phyloP scores from a whole-genome alignment of 148 eudicot genomes.

The Rhododendron williamsianum region DNA sequence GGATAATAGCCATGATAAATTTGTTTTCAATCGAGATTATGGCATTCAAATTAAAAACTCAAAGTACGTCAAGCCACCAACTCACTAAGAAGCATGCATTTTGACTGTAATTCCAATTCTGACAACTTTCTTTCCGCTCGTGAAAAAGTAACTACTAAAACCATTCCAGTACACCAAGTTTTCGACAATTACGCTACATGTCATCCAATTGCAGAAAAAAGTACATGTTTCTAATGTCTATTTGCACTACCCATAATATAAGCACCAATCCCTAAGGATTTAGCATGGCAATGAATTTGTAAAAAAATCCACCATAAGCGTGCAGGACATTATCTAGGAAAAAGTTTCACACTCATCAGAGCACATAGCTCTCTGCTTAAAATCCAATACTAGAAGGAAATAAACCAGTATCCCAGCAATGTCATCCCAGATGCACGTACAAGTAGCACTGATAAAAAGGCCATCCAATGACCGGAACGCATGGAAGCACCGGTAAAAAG shows the following conservation, averaged over 20 bases:
- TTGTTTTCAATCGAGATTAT: background rate
- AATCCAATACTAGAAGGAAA: background rate
- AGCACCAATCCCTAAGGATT: background rate
- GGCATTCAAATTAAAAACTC: background rate
- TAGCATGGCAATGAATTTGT: background rate
- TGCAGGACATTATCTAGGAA: background rate
- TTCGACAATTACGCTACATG: background rate
- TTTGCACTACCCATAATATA: background rate
- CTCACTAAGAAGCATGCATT: background rate
- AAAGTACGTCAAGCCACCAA: background rate
- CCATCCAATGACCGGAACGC: background rate
- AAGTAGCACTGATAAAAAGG: background rate
- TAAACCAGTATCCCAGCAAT: conserved; percentile 1
- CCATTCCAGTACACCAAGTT: background rate
- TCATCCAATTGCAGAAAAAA: background rate
- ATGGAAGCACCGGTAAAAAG: background rate
- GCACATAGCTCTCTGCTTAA: background rate
- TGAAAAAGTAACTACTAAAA: background rate
- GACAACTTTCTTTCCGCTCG: background rate
- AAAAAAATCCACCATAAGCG: background rate
- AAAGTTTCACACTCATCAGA: background rate
- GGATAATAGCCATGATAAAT: background rate
- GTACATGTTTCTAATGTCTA: background rate
- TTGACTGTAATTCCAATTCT: background rate
- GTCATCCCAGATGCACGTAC: conserved; percentile 14